Evolutionary conservation across 805 yeast species (phyloP), one percentile per base, ranked within the genome.

Genomic region (Metschnikowia colocasiae): DNA sequence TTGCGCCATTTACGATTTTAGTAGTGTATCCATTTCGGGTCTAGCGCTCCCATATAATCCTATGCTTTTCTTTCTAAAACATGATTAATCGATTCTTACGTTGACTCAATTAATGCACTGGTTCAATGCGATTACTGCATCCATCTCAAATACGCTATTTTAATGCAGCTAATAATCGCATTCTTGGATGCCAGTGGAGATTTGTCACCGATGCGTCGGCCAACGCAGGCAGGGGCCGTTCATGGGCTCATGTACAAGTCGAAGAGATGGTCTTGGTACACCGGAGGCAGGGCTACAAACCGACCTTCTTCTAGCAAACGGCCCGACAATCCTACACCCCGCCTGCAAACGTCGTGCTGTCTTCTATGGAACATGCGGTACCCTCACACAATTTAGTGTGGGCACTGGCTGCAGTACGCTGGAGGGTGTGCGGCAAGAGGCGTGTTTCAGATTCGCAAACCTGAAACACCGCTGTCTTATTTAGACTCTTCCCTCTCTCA

Each of bases 401-500:
- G 37, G 47, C 40, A 45, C 43, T 30, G 26, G 27, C 32, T 38
- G 48, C 45, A 47, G 48, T 47, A 39, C 41, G 35, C 47, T 27
- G 40, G 27, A 32, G 51, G 38, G 18, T 39, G 51, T 49, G 46
- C 47, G 27, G 49, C 37, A 38, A 42, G 45, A 46, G 46, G 40
- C 41, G 47, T 51, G 56, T 53, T 53, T 53, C 56, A 53, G 51
- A 35, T 48, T 33, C 32, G 36, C 39, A 15, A 25, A 49, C 30
- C 53, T 53, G 55, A 53, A 53, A 53, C 57, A 33, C 31, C 36
- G 51, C 37, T 27, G 34, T 32, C 49, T 42, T 50, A 47, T 53
- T 49, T 53, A 48, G 55, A 30, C 46, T 13, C 50, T 45, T 18
- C 25, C 34, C 30, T 38, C 42, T 41, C 51, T 41, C 45, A 18